Evolutionary conservation across 2,329 filamentous ascomycete genomes (phyloP).

Genomic region (Colletotrichum sansevieriae): DNA sequence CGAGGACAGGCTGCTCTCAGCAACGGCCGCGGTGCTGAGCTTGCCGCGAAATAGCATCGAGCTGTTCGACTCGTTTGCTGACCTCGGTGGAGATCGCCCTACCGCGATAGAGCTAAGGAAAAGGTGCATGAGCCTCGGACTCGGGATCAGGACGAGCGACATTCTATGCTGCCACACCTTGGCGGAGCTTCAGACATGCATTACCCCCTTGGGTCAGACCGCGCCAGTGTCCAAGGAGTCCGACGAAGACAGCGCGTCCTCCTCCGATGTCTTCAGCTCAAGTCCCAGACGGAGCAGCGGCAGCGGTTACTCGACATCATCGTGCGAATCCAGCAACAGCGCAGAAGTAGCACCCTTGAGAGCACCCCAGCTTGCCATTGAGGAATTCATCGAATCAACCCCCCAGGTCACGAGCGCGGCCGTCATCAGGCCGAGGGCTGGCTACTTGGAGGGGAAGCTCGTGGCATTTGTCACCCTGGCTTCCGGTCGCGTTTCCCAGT

Average conservation of each 20-base stretch:
- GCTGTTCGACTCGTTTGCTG: constrained; percentile 58
- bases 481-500: constrained; percentile 45
- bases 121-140: constrained; percentile 53
- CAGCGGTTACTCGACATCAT: constrained; percentile 27
- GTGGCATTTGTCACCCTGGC: constrained; percentile 61
- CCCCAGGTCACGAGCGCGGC: constrained; percentile 56
- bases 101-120: constrained; percentile 51
- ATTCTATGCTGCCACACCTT: constrained; percentile 59
- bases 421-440: constrained; percentile 62
- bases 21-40: constrained; percentile 54
- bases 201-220: constrained; percentile 47
- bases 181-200: constrained; percentile 59
- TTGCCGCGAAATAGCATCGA: constrained; percentile 50
- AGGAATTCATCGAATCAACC: constrained; percentile 53
- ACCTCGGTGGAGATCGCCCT: constrained; percentile 57
- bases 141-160: constrained; percentile 54
- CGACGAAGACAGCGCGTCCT: constrained; percentile 33
- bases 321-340: constrained; percentile 35
- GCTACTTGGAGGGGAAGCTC: constrained; percentile 63
- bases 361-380: constrained; percentile 24
- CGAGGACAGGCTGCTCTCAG: constrained; percentile 50
- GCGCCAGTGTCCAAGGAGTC: constrained; percentile 31
- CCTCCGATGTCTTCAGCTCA: constrained; percentile 43
- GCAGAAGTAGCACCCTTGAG: constrained; percentile 23
- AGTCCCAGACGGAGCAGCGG: constrained; percentile 37